These are phyloP conservation scores for Cercospora janseana DNA, from an alignment of 2,329 filamentous ascomycete species.

Conservation along the genomic window DNA sequence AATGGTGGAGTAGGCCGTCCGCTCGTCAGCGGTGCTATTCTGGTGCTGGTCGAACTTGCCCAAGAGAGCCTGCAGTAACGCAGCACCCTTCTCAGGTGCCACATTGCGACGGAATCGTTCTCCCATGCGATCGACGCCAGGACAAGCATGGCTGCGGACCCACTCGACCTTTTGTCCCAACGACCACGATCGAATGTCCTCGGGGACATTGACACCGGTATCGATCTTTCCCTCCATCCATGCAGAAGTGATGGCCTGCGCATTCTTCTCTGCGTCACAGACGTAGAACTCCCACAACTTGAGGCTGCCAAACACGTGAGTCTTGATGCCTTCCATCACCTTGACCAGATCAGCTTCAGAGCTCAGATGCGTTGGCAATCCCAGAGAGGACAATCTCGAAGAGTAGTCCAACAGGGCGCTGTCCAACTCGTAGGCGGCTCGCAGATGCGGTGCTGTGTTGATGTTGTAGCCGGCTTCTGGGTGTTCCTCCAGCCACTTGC, in stretches of 20 bases:
- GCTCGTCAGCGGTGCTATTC: conserved; percentile 52
- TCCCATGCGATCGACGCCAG: conserved; percentile 70
- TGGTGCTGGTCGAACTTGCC: conserved; percentile 63
- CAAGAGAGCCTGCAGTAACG: conserved; percentile 64
- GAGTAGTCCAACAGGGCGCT: conserved; percentile 67
- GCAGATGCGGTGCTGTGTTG: conserved; percentile 74
- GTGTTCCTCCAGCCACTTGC: conserved; percentile 88
- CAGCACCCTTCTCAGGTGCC: conserved; percentile 68
- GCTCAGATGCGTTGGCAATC: conserved; percentile 72
- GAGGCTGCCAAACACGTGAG: conserved; percentile 71
- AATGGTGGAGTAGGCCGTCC: conserved; percentile 53
- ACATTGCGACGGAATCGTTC: conserved; percentile 73
- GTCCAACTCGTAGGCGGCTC: conserved; percentile 71
- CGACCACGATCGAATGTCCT: conserved; percentile 55
- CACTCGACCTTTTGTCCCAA: conserved; percentile 62
- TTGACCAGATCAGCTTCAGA: conserved; percentile 69
- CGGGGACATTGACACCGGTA: conserved; percentile 54
- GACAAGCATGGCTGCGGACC: conserved; percentile 66
- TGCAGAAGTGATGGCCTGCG: conserved; percentile 64
- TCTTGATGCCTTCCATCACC: conserved; percentile 82
- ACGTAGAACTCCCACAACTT: conserved; percentile 94
- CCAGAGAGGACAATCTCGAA: conserved; percentile 61
- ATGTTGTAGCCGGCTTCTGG: conserved; percentile 95
- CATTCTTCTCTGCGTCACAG: conserved; percentile 72
- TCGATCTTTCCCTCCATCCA: conserved; percentile 65